These are phyloP conservation scores for Pseudogymnoascus sp. DNA, from an alignment of 2,329 filamentous ascomycete species.

Conservation along the genomic window DNA sequence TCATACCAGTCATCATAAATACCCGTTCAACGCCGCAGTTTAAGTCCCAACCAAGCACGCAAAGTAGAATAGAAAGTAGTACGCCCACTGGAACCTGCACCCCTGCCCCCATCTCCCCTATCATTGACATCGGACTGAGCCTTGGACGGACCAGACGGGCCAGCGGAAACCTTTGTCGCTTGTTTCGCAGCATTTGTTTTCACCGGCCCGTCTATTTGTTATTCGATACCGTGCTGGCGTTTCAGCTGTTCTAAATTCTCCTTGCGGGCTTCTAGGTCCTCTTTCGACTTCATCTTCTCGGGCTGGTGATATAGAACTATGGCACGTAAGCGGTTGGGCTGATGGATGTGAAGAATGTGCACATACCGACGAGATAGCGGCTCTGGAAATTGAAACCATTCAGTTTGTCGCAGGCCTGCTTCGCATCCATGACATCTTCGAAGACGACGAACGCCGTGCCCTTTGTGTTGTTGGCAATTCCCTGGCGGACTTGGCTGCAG, in stretches of 20 bases:
- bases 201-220: slow-evolving; percentile 68
- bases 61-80: slow-evolving; percentile 24
- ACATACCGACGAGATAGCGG: slow-evolving; percentile 93
- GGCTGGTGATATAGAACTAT: slow-evolving; percentile 67
- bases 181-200: slow-evolving; percentile 26
- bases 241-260: slow-evolving; percentile 98
- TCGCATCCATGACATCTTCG: slow-evolving; percentile 98
- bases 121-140: slow-evolving; percentile 17
- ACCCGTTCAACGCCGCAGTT: slow-evolving; percentile 9
- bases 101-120: slow-evolving; percentile 16
- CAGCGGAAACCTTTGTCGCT: slow-evolving; percentile 21
- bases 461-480: slow-evolving; percentile 94
- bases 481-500: slow-evolving; percentile 89
- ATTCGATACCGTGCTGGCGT: slow-evolving; percentile 96
- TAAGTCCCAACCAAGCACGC: slow-evolving; percentile 14
- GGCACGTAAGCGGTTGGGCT: slow-evolving; percentile 4
- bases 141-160: slow-evolving; percentile 47
- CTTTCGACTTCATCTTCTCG: slow-evolving; percentile 81
- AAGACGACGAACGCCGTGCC: slow-evolving; percentile 99
- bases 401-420: slow-evolving; percentile 97
- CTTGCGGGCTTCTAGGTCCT: slow-evolving; percentile 87
- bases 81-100: slow-evolving; percentile 15
- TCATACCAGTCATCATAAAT: slow-evolving; percentile 11
- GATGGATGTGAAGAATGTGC: background rate
- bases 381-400: slow-evolving; percentile 99